Percentiles rank a stretch among this genome's conserved stretches.
phyloP scores from a whole-genome alignment of 352 stramenopile species.

The Phytopythium litorale region DNA sequence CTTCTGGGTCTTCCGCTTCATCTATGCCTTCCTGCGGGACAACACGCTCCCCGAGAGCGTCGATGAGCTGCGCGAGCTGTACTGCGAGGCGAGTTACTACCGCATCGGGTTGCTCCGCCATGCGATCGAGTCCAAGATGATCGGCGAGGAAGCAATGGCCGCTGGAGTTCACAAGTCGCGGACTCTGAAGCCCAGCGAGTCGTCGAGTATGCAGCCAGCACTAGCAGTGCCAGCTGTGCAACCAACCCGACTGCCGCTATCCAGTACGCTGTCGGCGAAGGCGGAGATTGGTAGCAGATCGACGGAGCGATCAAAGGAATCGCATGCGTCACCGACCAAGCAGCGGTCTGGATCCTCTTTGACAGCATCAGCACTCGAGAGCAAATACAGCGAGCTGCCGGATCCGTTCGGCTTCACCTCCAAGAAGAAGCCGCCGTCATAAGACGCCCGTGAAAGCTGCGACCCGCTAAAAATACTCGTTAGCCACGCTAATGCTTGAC shows the following conservation, averaged over 20 bases:
- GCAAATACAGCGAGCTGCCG: slow-evolving; percentile 50
- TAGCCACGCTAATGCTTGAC: not conserved
- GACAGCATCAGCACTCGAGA: slow-evolving; percentile 9
- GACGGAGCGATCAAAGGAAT: not conserved
- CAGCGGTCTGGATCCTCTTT: slow-evolving; percentile 1
- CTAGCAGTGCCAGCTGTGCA: not conserved
- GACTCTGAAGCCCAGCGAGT: not conserved
- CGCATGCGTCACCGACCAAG: not conserved
- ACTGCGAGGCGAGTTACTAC: slow-evolving; percentile 78
- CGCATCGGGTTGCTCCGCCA: slow-evolving; percentile 64
- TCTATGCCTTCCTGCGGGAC: slow-evolving; percentile 62
- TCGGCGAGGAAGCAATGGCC: slow-evolving; percentile 48
- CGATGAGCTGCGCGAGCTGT: slow-evolving; percentile 66
- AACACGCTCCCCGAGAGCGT: slow-evolving; percentile 51
- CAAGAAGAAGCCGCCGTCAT: slow-evolving; percentile 27
- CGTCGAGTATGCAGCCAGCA: not conserved
- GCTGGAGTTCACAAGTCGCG: slow-evolving; percentile 16
- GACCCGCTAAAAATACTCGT: slow-evolving; percentile 3
- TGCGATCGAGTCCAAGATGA: slow-evolving; percentile 75
- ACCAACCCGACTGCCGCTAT: not conserved
- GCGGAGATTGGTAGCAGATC: not conserved
- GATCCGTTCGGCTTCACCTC: slow-evolving; percentile 67
- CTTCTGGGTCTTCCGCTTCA: slow-evolving; percentile 71
- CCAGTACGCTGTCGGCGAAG: not conserved
- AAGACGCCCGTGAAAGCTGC: not conserved